Conservation (phyloP, 345 rosid species). For the Erucastrum elatum region DNA sequence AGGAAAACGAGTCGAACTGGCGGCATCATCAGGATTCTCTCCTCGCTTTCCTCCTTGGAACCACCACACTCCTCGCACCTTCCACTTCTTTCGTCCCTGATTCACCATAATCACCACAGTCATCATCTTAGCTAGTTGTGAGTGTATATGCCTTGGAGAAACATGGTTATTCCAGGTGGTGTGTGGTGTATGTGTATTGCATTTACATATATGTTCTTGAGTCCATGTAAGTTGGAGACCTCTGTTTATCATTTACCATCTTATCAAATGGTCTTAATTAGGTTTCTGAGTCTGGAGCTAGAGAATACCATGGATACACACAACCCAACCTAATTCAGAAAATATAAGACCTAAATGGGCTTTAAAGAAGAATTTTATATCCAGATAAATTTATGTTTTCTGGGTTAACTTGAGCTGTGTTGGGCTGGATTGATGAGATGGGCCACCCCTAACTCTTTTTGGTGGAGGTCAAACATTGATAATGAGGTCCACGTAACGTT, state of each 20-base stretch:
- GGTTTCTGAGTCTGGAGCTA: background rate
- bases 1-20: constrained; percentile 28
- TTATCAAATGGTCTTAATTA: background rate
- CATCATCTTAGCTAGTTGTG: constrained; percentile 15
- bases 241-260: background rate
- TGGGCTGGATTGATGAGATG: background rate
- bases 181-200: background rate
- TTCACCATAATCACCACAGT: background rate
- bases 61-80: constrained; percentile 48
- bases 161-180: background rate
- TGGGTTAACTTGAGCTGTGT: background rate
- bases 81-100: constrained; percentile 22
- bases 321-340: background rate
- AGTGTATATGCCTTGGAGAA: constrained; percentile 1
- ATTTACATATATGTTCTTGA: background rate
- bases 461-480: background rate
- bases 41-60: constrained; percentile 65
- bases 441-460: background rate
- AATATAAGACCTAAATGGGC: background rate
- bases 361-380: no score
- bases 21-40: constrained; percentile 99
- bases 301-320: background rate
- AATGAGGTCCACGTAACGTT: background rate
- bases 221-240: background rate
- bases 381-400: background rate